Evolutionary conservation across 2,329 filamentous ascomycete genomes (phyloP), one percentile per base, ranked within the genome.

Genomic region (Cladosporium velox): DNA sequence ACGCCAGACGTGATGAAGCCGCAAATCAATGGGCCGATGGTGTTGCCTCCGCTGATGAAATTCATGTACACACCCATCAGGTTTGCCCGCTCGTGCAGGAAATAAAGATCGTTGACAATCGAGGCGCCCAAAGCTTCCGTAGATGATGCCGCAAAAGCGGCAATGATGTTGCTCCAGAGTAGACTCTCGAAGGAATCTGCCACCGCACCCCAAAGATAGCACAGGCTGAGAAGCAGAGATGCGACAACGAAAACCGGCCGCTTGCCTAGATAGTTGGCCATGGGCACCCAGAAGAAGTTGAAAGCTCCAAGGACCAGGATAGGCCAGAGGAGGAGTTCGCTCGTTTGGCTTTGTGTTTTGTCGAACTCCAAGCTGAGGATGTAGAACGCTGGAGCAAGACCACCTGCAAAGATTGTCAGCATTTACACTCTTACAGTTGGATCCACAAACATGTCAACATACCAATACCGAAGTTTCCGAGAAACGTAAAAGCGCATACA

Each of bases 241-340:
- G 79, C 77, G 58, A 81, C 69, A 41, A 84, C 78, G 66, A 83
- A 84, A 2, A 82, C 75, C 0, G 82, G 81, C 5, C 83, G 74
- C 68, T 84, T 80, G 12, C 83, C 82, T 64, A 82, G 80, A 65
- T 79, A 66, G 28, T 79, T 81, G 62, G 80, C 78, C 11, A 84
- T 68, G 15, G 82, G 82, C 5, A 84, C 81, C 82, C 81, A 84
- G 70, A 84, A 76, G 75, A 85, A 84, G 69, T 85, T 85, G 71
- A 82, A 83, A 34, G 82, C 78, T 1, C 83, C 82, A 2, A 85
- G 78, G 1, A 82, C 78, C 3, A 84, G 73, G 67, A 85, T 82
- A 1, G 77, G 77, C 71, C 76, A 79, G 14, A 78, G 69, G 1
- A 80, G 73, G 1, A 80, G 68, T 26, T 73, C 74, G 18, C 79